Conservation (phyloP, 208 protist species). For the Lotmaria passim region DNA sequence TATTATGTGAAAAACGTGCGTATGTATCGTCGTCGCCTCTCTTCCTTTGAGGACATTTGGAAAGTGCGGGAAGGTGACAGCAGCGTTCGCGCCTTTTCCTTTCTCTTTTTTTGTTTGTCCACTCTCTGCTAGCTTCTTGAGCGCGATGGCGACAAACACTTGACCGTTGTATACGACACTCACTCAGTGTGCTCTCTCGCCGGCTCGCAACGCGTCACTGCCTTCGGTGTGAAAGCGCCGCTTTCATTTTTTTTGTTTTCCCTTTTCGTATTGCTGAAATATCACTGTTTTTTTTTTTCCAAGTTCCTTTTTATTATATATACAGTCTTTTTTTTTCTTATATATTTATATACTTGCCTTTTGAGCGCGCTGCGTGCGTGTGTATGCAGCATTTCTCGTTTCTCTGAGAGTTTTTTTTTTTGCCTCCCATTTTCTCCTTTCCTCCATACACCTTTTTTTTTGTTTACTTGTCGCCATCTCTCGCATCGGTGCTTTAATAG, state of each 20-base stretch:
- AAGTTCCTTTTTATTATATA: slow-evolving; percentile 23
- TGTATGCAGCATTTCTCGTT: slow-evolving; percentile 16
- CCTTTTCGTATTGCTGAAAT: not conserved
- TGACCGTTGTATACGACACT: not conserved
- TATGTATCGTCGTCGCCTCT: no score
- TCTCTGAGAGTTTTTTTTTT: slow-evolving; percentile 15
- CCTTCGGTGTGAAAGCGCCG: not conserved
- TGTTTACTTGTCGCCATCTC: not conserved
- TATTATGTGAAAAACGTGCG: no score
- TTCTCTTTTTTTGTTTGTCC: not conserved
- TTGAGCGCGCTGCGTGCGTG: not conserved
- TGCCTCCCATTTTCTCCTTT: no score
- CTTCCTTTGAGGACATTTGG: no score
- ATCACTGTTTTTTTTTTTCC: slow-evolving; percentile 1
- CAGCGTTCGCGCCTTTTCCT: no score
- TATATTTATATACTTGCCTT: not conserved
- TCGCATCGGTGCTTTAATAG: no score
- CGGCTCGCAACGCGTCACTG: not conserved
- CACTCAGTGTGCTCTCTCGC: not conserved
- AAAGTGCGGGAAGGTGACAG: no score
- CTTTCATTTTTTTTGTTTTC: not conserved
- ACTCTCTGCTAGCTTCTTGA: not conserved
- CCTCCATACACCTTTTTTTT: slow-evolving; percentile 14
- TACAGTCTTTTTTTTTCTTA: slow-evolving; percentile 9
- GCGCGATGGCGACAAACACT: not conserved